A percentile compares a stretch with the other conserved stretches of the same genome.
These are phyloP conservation scores for Penicillium griseofulvum DNA, from an alignment of 2,329 filamentous ascomycete genomes.

Conservation along the genomic window DNA sequence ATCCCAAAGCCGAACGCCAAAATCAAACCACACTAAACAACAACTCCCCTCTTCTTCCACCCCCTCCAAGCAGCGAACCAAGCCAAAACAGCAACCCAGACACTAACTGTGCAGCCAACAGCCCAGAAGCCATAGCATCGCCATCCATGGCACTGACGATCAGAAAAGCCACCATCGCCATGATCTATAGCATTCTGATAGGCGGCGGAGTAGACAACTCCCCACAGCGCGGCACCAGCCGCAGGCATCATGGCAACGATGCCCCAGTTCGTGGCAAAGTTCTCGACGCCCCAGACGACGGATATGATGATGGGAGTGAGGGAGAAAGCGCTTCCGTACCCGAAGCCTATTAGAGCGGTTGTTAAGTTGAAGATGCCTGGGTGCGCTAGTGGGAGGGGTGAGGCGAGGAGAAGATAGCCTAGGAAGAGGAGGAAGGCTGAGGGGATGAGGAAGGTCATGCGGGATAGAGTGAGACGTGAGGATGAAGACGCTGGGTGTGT, in stretches of 20 bases:
- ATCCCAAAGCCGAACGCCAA: neutral
- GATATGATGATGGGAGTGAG: slow-evolving; percentile 88
- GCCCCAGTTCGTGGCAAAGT: slow-evolving; percentile 97
- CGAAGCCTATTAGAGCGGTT: slow-evolving; percentile 78
- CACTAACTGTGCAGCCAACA: slow-evolving; percentile 66
- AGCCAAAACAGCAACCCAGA: slow-evolving; percentile 71
- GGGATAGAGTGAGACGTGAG: slow-evolving; percentile 62
- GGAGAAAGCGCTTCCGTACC: slow-evolving; percentile 89
- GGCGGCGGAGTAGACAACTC: slow-evolving; percentile 70
- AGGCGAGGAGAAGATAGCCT: slow-evolving; percentile 74
- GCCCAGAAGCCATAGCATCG: slow-evolving; percentile 89
- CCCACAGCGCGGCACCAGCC: slow-evolving; percentile 83
- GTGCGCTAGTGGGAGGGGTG: slow-evolving; percentile 75
- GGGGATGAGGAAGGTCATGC: slow-evolving; percentile 73
- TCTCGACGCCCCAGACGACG: slow-evolving; percentile 98
- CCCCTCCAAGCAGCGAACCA: slow-evolving; percentile 82
- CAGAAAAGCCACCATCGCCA: slow-evolving; percentile 31
- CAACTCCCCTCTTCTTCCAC: slow-evolving; percentile 74
- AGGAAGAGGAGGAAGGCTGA: slow-evolving; percentile 71
- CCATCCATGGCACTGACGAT: slow-evolving; percentile 73
- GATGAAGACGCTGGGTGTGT: slow-evolving; percentile 23
- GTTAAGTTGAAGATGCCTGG: slow-evolving; percentile 81
- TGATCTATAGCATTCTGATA: slow-evolving; percentile 44
- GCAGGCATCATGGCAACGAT: slow-evolving; percentile 92
- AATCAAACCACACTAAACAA: slow-evolving; percentile 48